Base-by-base conservation (phyloP, 257 asterid species). In the Solanum etuberosum region DNA sequence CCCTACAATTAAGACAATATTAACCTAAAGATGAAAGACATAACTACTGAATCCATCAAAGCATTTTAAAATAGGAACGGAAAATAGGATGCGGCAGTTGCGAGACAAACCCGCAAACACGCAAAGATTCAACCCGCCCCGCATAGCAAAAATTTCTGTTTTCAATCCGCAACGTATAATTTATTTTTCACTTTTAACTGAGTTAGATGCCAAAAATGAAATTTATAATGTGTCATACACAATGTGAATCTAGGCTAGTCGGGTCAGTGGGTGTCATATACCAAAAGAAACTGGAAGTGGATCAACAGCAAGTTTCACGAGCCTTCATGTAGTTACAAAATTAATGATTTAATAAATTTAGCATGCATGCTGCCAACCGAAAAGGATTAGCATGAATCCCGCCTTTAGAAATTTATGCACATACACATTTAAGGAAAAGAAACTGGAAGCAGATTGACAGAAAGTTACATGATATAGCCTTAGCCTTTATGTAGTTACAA, bases 261-360 rank as follows among this genome's bases (percentile, higher is more conserved):
- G 16, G 70, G 31, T 61, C 4, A 61, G 70, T 4, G 31, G 70
- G 15, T 61, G 31, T 61, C 29, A 61, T 23, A 61, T 61, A 27
- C 70, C 31, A 61, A 61, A 80, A 80, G 85, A 80, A 80, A 48
- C 20, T 29, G 43, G 85, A 80, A 80, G 85, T 12, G 68, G 42
- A 80, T 16, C 67, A 80, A 80, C 18, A 80, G 67, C 67, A 46
- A 95, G 96, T 34, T 95, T 89, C n/a, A 92, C 4, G 29, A 34
- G 77, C n/a, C n/a, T 31, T 31, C 40, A 70, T 32, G 77, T 70
- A 32, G 25, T 70, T 35, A 20, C 27, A 72, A 34, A 72, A 72
- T 20, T 72, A 20, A 72, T 72, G 46, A 34, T 9, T 70, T 31
- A 7, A 70, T 70, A 70, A 70, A 31, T 70, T 70, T 70, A 35